Conservation (phyloP, 805 yeast genomes). For the Sungouiozyma ichnusensis region DNA sequence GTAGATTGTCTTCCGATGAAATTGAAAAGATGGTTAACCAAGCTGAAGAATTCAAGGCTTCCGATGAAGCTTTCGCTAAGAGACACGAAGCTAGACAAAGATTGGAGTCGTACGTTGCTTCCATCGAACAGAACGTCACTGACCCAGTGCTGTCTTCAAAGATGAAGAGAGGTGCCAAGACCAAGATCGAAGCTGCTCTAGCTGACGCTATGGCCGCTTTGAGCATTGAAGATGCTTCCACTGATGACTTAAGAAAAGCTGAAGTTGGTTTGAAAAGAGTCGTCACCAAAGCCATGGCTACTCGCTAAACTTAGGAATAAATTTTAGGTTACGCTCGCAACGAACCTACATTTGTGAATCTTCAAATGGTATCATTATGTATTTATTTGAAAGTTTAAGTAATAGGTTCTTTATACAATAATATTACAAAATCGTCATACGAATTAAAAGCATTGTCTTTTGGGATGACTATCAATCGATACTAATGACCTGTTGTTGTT, state of each 20-base stretch:
- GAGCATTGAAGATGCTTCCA: slow-evolving; percentile 90
- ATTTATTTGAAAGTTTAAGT: neutral
- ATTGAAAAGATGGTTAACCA: slow-evolving; percentile 97
- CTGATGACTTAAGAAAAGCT: slow-evolving; percentile 98
- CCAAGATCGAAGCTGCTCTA: slow-evolving; percentile 94
- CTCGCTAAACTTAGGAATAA: too few relatives aligned
- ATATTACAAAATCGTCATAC: slow-evolving; percentile 1
- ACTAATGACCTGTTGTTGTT: neutral
- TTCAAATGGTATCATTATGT: neutral
- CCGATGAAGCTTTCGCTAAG: slow-evolving; percentile 99
- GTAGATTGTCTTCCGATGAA: slow-evolving; percentile 93
- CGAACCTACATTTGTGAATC: neutral
- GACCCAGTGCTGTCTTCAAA: slow-evolving; percentile 98
- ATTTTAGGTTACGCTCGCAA: too few relatives aligned
- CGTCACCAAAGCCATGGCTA: slow-evolving; percentile 97
- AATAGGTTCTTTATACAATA: neutral
- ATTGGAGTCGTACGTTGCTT: slow-evolving; percentile 95
- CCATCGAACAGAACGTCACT: slow-evolving; percentile 90
- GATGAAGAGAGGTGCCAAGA: slow-evolving; percentile 94
- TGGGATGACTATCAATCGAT: slow-evolving; percentile 3
- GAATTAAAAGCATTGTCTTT: neutral
- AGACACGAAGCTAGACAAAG: slow-evolving; percentile 98
- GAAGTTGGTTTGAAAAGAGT: slow-evolving; percentile 98
- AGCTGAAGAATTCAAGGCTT: slow-evolving; percentile 97
- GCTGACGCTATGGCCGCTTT: slow-evolving; percentile 97